Base-by-base conservation (phyloP, 2,329 filamentous ascomycete species). In the Bisporella sp. region DNA sequence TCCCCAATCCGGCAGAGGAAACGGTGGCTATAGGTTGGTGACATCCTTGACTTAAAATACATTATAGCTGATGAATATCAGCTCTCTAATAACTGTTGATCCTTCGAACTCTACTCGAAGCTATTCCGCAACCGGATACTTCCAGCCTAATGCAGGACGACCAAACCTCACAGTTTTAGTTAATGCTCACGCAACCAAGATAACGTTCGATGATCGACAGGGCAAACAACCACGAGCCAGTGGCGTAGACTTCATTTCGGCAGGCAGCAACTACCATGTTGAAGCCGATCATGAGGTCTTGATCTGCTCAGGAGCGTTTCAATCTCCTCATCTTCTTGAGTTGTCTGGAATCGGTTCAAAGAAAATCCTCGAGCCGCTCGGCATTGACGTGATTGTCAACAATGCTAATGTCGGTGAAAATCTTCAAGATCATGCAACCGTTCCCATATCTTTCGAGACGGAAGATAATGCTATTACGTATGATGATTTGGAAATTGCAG, bases 131-230 rank as follows among this genome's bases (percentile, higher is more conserved):
- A 35, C 50, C 4, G 57, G 52, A 5, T 61, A 57, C 37, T 56
- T 53, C 32, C 48, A 21, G 5, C 53, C 57, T 1, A 54, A 49
- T n/a, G 49, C 46, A n/a, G 48, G 21, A 8, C 43, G 59, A 33
- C 33, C 46, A 6, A 95, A 95, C 71, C 69, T 95, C 66, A 91
- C 87, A 41, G 75, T 95, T 53, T 73, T 95, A 52, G 93, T 88
- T 64, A 84, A 92, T 63, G 85, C 88, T 13, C 90, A 88, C 81
- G 89, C 95, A 53, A 85, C 81, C 65, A 86, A 83, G 67, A 71
- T 95, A 65, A 31, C 42, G 6, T 51, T 55, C 21, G 50, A 51
- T 5, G 11, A 29, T 35, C 30, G 9, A 3, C 21, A n/a, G 35
- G 11, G 29, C 35, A 11, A 39, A 3, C 13, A 31, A 11, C n/a